Evolutionary conservation across 2,329 filamentous ascomycete genomes (phyloP).

Genomic region (Penicillium griseofulvum): DNA sequence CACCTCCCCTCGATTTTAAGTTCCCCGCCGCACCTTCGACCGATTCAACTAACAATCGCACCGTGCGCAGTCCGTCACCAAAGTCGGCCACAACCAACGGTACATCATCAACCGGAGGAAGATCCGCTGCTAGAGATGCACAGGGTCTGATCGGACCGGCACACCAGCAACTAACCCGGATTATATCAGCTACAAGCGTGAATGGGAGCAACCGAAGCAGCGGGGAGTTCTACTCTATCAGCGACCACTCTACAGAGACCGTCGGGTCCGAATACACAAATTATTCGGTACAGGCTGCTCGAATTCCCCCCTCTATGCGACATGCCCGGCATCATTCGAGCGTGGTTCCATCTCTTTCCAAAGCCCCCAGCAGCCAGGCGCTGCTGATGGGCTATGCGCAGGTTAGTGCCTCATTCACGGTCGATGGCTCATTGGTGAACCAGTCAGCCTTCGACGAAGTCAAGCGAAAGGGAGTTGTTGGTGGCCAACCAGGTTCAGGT

Average conservation of each 20-base stretch:
- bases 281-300: slow-evolving; percentile 52
- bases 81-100: slow-evolving; percentile 28
- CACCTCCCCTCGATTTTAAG: slow-evolving; percentile 52
- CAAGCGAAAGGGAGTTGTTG: slow-evolving; percentile 87
- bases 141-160: slow-evolving; percentile 26
- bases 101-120: slow-evolving; percentile 15
- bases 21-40: slow-evolving; percentile 51
- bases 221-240: slow-evolving; percentile 89
- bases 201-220: slow-evolving; percentile 82
- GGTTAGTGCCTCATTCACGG: slow-evolving; percentile 82
- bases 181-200: slow-evolving; percentile 75
- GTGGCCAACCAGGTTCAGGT: slow-evolving; percentile 76
- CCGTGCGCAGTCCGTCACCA: slow-evolving; percentile 29
- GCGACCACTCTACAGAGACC: slow-evolving; percentile 93
- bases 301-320: slow-evolving; percentile 40
- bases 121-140: slow-evolving; percentile 23
- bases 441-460: slow-evolving; percentile 90
- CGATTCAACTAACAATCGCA: slow-evolving; percentile 27
- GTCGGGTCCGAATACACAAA: slow-evolving; percentile 79
- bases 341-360: slow-evolving; percentile 27
- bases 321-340: slow-evolving; percentile 48
- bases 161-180: slow-evolving; percentile 53
- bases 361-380: slow-evolving; percentile 54
- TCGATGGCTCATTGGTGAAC: slow-evolving; percentile 89
- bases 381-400: slow-evolving; percentile 99